phyloP scores from a whole-genome alignment of 306 rosid species.

The Pyrus communis region DNA sequence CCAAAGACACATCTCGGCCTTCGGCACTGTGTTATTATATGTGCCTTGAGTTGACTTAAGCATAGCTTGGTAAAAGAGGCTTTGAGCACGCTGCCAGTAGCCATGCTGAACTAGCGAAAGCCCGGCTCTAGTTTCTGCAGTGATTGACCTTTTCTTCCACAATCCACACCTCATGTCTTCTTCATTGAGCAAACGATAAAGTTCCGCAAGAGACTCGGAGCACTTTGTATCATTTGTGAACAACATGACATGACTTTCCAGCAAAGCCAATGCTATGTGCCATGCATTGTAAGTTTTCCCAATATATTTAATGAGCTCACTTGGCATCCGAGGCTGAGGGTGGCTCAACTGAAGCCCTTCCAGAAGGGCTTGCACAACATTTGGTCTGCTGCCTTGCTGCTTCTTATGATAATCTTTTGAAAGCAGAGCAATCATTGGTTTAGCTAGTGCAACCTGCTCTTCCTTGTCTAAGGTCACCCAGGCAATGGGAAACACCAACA shows the following conservation, averaged over 20 bases:
- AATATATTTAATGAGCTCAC: slow-evolving; percentile 95
- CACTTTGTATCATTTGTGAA: slow-evolving; percentile 84
- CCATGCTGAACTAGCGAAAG: slow-evolving; percentile 99
- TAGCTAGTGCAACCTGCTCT: slow-evolving; percentile 87
- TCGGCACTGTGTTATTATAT: slow-evolving; percentile 82
- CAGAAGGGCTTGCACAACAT: slow-evolving; percentile 96
- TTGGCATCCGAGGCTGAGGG: slow-evolving; percentile 99
- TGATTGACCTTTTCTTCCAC: slow-evolving; percentile 87
- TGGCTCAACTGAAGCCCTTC: slow-evolving; percentile 99
- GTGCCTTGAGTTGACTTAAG: slow-evolving; percentile 99
- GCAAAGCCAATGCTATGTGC: slow-evolving; percentile 90
- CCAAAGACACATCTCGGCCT: slow-evolving; percentile 99
- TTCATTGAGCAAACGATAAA: slow-evolving; percentile 92
- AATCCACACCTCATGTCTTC: slow-evolving; percentile 99
- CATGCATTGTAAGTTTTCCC: slow-evolving; percentile 98
- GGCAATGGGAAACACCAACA: slow-evolving; percentile 94
- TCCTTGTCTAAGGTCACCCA: slow-evolving; percentile 97
- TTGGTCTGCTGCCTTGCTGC: slow-evolving; percentile 91
- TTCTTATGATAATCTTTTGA: slow-evolving; percentile 93
- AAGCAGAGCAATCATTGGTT: slow-evolving; percentile 90
- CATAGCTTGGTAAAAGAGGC: slow-evolving; percentile 98
- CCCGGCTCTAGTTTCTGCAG: slow-evolving; percentile 96
- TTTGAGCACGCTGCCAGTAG: slow-evolving; percentile 98
- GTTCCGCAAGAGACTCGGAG: slow-evolving; percentile 92
- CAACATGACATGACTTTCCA: slow-evolving; percentile 95